Evolutionary conservation across 305 asterid species (phyloP), one percentile per base, ranked within the genome.

Genomic region (Rubia occidens): DNA sequence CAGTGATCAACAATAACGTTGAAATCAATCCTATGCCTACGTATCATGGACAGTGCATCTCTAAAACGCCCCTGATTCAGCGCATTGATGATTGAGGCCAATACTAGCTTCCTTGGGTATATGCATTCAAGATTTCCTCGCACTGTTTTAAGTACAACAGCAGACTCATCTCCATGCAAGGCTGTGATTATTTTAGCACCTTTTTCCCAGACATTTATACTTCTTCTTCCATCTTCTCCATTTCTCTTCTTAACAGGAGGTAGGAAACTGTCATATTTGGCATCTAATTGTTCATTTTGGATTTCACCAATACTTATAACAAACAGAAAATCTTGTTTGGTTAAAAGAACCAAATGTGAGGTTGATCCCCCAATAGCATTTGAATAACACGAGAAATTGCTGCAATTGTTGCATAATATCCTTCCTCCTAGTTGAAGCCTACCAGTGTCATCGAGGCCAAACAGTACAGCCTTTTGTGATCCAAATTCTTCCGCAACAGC

Each of bases 51-150:
- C 65, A 94, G 76, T 45, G 96, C 96, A 81, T 94, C 97, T 76
- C 76, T 82, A 82, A 83, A 90, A 67, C 96, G 91, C 72, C 85
- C 76, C 77, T 80, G 87, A 59, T 66, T 74, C 86, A 93, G 75
- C 59, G 96, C 95, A 77, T 90, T 87, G 74, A 86, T 68, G 68
- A 90, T 87, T 49, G 98, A 90, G 67, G 88, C 74, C 44, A 93
- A 88, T 62, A 93, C 95, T 78, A 93, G 76, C 76, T 87, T 93
- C 76, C 97, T 83, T 21, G 98, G 96, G 71, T 85, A 93, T 78
- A 90, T 78, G 69, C 97, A 88, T 78, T 94, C 98, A 76, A 94
- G 92, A 81, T 94, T 94, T 74, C 98, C 98, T 66, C 98, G 88
- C 77, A 80, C 67, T 61, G 98, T 83, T 77, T 88, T 97, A 60